These are phyloP conservation scores for Pestalotiopsis sp. DNA, from an alignment of 2,329 filamentous ascomycete species.

Conservation along the genomic window DNA sequence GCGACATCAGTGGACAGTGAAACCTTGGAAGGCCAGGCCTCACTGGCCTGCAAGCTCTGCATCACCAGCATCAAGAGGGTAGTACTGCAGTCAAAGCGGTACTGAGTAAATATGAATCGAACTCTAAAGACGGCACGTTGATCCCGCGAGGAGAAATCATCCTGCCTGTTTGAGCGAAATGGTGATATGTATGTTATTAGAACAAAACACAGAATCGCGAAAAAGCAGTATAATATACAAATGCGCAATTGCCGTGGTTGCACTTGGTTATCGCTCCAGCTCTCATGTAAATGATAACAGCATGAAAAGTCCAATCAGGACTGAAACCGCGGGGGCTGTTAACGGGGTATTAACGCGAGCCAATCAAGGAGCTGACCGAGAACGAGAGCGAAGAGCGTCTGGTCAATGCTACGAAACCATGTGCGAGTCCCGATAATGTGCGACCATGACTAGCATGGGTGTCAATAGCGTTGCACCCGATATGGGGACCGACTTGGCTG, in stretches of 20 bases:
- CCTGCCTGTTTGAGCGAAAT: background rate
- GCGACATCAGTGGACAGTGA: background rate
- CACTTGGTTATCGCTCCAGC: background rate
- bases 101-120: background rate
- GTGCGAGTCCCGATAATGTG: background rate
- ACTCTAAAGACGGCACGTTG: background rate
- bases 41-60: background rate
- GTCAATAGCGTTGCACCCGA: background rate
- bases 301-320: background rate
- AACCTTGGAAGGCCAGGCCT: background rate
- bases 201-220: background rate
- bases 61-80: background rate
- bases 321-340: background rate
- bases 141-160: background rate
- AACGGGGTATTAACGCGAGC: background rate
- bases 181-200: background rate
- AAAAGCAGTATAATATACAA: background rate
- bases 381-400: conserved; percentile 1
- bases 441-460: background rate
- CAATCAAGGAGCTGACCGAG: background rate
- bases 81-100: background rate
- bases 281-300: background rate
- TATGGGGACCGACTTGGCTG: background rate
- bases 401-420: background rate
- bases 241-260: background rate